Conservation (phyloP, 2,329 filamentous ascomycete genomes). For the Colletotrichum tamarilloi region DNA sequence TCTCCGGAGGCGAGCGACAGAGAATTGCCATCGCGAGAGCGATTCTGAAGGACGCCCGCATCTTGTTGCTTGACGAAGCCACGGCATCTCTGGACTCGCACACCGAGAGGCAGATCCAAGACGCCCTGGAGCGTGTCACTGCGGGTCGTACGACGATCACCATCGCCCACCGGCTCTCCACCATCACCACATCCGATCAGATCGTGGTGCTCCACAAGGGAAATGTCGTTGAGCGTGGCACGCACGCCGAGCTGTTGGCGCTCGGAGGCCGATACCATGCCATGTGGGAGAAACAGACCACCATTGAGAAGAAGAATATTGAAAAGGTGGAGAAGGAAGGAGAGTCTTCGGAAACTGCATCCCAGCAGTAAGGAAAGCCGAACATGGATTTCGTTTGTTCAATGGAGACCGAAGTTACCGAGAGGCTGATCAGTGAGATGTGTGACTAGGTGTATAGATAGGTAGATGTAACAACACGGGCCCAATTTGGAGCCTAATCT, state of each 20-base stretch:
- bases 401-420: background rate
- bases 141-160: slow-evolving; percentile 63
- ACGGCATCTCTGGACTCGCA: slow-evolving; percentile 76
- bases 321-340: slow-evolving; percentile 32
- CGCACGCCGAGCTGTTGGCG: slow-evolving; percentile 58
- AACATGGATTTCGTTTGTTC: background rate
- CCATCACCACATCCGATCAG: slow-evolving; percentile 65
- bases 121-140: slow-evolving; percentile 59
- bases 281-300: slow-evolving; percentile 65
- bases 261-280: slow-evolving; percentile 59
- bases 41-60: slow-evolving; percentile 75
- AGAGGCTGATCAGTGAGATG: background rate
- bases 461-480: background rate
- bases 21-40: slow-evolving; percentile 71
- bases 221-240: slow-evolving; percentile 61
- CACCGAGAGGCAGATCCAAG: slow-evolving; percentile 68
- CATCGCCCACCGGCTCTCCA: slow-evolving; percentile 68
- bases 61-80: slow-evolving; percentile 78
- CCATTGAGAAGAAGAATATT: slow-evolving; percentile 48
- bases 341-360: slow-evolving; percentile 28
- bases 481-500: background rate
- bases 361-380: slow-evolving; percentile 5
- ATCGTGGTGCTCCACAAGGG: slow-evolving; percentile 66
- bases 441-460: background rate
- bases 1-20: slow-evolving; percentile 72